Percentiles rank a stretch among this genome's conserved stretches.
These are phyloP conservation scores for Bromus sterilis DNA, from an alignment of 176 grass and related monocot species.

Conservation along the genomic window DNA sequence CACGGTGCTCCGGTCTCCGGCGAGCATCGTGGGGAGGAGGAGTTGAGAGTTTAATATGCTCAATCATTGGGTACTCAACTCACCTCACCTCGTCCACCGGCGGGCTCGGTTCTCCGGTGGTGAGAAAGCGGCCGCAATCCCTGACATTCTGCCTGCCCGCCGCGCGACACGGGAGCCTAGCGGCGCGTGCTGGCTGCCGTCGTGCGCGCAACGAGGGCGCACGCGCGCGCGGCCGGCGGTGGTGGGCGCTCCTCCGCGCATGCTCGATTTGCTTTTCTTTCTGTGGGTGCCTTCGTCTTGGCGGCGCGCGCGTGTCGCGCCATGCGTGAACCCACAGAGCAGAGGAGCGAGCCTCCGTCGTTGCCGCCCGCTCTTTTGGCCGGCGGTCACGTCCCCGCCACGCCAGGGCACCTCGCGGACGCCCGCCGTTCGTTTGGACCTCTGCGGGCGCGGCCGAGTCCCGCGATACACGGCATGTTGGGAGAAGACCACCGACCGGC, in stretches of 20 bases:
- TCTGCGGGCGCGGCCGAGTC: no score
- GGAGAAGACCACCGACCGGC: no score
- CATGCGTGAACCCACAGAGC: no score
- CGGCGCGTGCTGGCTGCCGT: slow-evolving; percentile 7
- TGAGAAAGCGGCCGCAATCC: no score
- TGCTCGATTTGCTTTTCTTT: background rate
- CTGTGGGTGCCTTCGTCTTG: no score
- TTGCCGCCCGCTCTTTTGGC: no score
- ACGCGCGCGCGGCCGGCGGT: background rate
- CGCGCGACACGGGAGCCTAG: slow-evolving; percentile 14
- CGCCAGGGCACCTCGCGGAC: no score
- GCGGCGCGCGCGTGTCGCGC: no score
- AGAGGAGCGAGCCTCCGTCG: no score
- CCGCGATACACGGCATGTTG: no score
- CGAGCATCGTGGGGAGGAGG: background rate
- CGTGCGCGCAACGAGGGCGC: background rate
- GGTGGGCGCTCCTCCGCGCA: background rate
- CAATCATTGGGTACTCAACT: slow-evolving; percentile 44
- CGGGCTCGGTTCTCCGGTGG: background rate
- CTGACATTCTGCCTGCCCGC: slow-evolving; percentile 15
- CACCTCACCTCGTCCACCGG: background rate
- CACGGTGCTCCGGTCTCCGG: background rate
- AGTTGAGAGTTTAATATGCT: background rate
- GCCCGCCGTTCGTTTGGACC: no score
- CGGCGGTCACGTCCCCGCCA: no score